A percentile compares a stretch with the other conserved stretches of the same genome.
These are phyloP conservation scores for Hansfordia pulvinata DNA, from an alignment of 2,329 filamentous ascomycete genomes.

Conservation along the genomic window DNA sequence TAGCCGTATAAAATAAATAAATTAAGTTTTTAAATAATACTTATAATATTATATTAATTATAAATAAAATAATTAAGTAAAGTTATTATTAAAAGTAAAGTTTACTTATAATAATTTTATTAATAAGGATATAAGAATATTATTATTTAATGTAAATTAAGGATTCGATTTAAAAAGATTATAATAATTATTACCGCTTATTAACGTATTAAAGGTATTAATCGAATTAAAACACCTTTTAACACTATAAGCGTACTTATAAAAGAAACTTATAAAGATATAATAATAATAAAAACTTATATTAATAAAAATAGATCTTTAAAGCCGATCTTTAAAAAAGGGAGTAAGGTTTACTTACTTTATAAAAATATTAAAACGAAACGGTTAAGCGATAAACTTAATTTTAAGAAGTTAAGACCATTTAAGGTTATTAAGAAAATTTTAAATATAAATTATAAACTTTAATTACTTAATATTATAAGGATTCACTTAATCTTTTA, in stretches of 20 bases:
- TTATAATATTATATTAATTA: conserved; percentile 2
- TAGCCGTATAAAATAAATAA: conserved; percentile 2
- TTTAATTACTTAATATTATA: conserved; percentile 1
- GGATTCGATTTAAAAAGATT: conserved; percentile 1
- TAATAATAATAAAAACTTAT: conserved; percentile 2
- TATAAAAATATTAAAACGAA: conserved; percentile 2
- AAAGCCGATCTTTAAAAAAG: neutral
- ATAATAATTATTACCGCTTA: too few relatives aligned
- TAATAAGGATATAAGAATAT: too few relatives aligned
- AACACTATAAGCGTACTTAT: neutral
- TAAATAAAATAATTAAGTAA: conserved; percentile 2
- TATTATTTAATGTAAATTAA: too few relatives aligned
- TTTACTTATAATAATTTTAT: conserved; percentile 5
- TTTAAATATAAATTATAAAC: conserved; percentile 2
- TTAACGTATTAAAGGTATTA: conserved; percentile 2
- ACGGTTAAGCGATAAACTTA: neutral
- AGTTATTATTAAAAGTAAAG: conserved; percentile 5
- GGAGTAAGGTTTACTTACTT: conserved; percentile 1
- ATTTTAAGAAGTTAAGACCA: conserved; percentile 2
- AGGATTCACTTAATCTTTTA: conserved; percentile 1
- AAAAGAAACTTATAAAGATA: conserved; percentile 1
- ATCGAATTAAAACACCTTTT: neutral
- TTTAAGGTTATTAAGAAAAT: conserved; percentile 2
- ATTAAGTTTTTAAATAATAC: conserved; percentile 4
- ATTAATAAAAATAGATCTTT: conserved; percentile 1